Evolutionary conservation across 257 asterid species (phyloP), one percentile per base, ranked within the genome.

Genomic region (Eustoma russellianum): DNA sequence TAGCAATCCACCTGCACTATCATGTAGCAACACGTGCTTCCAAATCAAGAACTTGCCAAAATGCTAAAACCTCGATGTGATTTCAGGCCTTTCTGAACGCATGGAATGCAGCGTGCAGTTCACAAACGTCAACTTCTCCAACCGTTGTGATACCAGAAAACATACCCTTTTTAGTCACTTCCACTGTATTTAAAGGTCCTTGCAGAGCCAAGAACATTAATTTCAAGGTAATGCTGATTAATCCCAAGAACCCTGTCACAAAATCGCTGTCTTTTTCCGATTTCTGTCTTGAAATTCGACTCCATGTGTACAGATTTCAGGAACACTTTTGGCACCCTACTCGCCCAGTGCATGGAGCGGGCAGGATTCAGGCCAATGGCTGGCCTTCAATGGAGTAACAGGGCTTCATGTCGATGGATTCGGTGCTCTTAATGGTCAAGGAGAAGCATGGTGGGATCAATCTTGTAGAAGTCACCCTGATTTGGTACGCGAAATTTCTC

Each of bases 401-500:
- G 85, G 95, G 44, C 79, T 86, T 6, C 46, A 13, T 0, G 60
- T 87, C 1, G 74, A 67, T 68, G 95, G 93, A 3, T 63, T 54
- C 9, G 95, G 90, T 53, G 45, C 60, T n/a, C 55, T 82, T 46
- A 78, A 82, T 46, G 95, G 93, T 2, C 66, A 55, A 10, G 93
- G 93, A 41, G 46, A 67, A 50, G 64, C 55, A 6, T 86, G 95
- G 95, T 86, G 95, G 95, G 85, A 80, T 52, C 95, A 82, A 56
- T 82, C 95, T 0, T 87, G 96, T 50, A 66, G 56, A 75, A 61
- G 70, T 53, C 86, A 77, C 53, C 83, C 79, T 19, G 49, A 45
- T 11, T 33, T 66, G 82, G 95, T 86, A 70, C 46, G 38, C 15
- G 14, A 6, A 47, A 16, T 40, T 24, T 14, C 46, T 3, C 13